Base-by-base conservation (phyloP, 2,329 filamentous ascomycete species). In the Dryadomyces quercivorus region DNA sequence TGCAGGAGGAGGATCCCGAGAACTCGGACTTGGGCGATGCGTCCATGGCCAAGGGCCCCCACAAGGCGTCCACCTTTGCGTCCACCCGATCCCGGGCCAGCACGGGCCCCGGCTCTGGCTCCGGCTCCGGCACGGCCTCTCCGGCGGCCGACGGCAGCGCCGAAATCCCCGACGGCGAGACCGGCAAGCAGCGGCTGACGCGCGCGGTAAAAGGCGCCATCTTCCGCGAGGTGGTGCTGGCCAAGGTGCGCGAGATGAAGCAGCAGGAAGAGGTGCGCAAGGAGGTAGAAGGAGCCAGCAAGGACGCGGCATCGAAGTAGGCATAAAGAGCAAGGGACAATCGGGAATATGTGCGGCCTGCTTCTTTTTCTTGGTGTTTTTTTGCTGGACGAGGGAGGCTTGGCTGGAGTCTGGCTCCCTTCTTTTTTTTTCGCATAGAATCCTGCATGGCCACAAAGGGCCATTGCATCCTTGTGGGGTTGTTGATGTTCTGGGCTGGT, bases 201-300 rank as follows among this genome's bases (percentile, higher is more conserved):
- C 73, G 72, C 63, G 69, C 76, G 57, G 71, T 81, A 60, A 78
- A 78, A 65, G 74, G 80, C 56, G 80, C 88, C 58, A 94, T 97
- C 63, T 96, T 97, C 81, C 81, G 88, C 63, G 92, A 96, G 69
- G 88, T 97, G 13, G 92, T 96, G 15, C 75, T 95, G 56, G 92
- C 91, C 60, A 97, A 96, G 74, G 89, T 95, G 48, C 81, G 86
- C 57, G 91, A 95, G 70, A 86, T 88, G 80, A 94, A 94, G 76
- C 85, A 89, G 61, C 80, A 91, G 63, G 86, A 95, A 66, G 84
- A 91, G 65, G 80, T 80, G 36, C 76, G 86, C 61, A 83, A 85
- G 67, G 67, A 87, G 70, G 74, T 81, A 69, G 73, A 84, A 62
- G 74, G 77, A 60, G 73, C 75, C 20, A 70, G 75, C 63, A 75